These are phyloP conservation scores for Coniochaeta sp. DNA, from an alignment of 2,329 filamentous ascomycete genomes.

Conservation along the genomic window DNA sequence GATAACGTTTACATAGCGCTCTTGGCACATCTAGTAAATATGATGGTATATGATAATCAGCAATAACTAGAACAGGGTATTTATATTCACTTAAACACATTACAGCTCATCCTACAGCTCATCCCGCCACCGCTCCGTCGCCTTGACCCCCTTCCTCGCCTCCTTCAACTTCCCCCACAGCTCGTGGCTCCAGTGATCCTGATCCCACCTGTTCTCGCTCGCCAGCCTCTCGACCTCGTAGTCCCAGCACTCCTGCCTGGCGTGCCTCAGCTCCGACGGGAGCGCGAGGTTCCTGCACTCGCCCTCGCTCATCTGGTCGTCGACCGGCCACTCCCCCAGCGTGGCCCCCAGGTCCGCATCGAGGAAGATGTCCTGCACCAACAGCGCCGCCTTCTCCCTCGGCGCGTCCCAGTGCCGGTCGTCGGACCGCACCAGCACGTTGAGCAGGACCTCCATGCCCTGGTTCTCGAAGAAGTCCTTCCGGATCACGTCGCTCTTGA, in stretches of 20 bases:
- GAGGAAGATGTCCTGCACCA: constrained; percentile 59
- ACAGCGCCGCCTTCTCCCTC: constrained; percentile 46
- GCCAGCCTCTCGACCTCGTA: constrained; percentile 37
- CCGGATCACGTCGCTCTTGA: constrained; percentile 45
- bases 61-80: background rate
- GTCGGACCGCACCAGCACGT: constrained; percentile 32
- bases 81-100: background rate
- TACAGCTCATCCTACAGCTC: background rate
- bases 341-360: constrained; percentile 56
- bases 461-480: constrained; percentile 44
- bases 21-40: too few relatives aligned
- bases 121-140: background rate
- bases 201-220: constrained; percentile 25
- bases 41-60: too few relatives aligned
- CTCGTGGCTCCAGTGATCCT: constrained; percentile 38
- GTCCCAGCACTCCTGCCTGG: constrained; percentile 39
- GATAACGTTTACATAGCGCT: too few relatives aligned
- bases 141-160: constrained; percentile 10
- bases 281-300: constrained; percentile 24
- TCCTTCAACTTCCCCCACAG: constrained; percentile 27
- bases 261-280: constrained; percentile 28
- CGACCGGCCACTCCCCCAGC: constrained; percentile 46
- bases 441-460: constrained; percentile 49
- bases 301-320: constrained; percentile 22
- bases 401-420: constrained; percentile 40